Evolutionary conservation across 495 filamentous ascomycete species (phyloP).

Genomic region (Glarea lozoyensis): DNA sequence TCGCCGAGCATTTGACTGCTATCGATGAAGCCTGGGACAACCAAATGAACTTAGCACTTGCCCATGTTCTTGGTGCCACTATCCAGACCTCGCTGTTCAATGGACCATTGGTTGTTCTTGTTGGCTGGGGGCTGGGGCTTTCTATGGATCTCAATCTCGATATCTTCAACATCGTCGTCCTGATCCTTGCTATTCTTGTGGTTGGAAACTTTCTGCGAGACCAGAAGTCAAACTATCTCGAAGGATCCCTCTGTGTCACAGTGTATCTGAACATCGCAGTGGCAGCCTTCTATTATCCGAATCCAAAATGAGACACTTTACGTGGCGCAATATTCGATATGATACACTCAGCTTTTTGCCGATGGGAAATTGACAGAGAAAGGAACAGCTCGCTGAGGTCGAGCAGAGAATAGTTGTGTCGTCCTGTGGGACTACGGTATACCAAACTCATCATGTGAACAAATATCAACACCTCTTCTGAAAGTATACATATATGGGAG

Average conservation of each 20-base stretch:
- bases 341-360: no score
- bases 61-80: slow-evolving; percentile 78
- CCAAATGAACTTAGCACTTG: slow-evolving; percentile 83
- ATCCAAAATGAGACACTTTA: no score
- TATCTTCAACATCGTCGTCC: slow-evolving; percentile 73
- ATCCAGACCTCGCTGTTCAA: slow-evolving; percentile 90
- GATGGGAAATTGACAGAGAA: no score
- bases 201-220: slow-evolving; percentile 76
- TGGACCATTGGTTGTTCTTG: slow-evolving; percentile 71
- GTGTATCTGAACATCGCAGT: slow-evolving; percentile 58
- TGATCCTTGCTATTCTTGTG: slow-evolving; percentile 79
- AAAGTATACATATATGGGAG: no score
- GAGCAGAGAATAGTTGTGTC: no score
- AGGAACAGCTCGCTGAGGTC: no score
- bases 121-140: slow-evolving; percentile 68
- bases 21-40: slow-evolving; percentile 88
- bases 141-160: slow-evolving; percentile 79
- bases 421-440: no score
- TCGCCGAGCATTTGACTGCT: slow-evolving; percentile 81
- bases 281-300: slow-evolving; percentile 53
- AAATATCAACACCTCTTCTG: no score
- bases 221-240: slow-evolving; percentile 72
- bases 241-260: slow-evolving; percentile 67
- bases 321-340: no score
- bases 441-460: no score